phyloP scores from a whole-genome alignment of 495 filamentous ascomycete species.

The Xylaria flabelliformis region DNA sequence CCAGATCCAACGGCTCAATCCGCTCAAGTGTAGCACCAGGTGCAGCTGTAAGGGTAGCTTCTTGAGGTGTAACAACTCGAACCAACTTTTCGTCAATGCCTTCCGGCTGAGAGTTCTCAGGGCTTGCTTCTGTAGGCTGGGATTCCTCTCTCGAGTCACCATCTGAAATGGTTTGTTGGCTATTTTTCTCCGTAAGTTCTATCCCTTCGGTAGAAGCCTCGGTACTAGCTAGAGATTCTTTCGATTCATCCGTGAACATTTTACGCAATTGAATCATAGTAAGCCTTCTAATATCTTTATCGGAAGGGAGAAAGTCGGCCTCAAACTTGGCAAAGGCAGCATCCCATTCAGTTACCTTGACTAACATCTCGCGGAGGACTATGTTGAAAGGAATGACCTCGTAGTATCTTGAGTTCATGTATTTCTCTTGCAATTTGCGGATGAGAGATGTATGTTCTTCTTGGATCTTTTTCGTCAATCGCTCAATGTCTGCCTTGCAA shows the following conservation, averaged over 20 bases:
- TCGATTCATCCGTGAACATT: constrained; percentile 88
- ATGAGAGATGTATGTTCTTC: constrained; percentile 79
- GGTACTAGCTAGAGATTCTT: constrained; percentile 68
- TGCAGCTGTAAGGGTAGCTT: constrained; percentile 29
- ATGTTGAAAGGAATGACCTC: constrained; percentile 93
- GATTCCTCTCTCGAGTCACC: constrained; percentile 36
- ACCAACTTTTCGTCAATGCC: constrained; percentile 30
- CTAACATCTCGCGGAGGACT: constrained; percentile 85
- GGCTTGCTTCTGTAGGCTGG: constrained; percentile 31
- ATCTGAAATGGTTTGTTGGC: constrained; percentile 43
- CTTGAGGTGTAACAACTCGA: constrained; percentile 30
- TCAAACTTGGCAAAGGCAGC: constrained; percentile 88
- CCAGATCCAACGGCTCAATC: constrained; percentile 75
- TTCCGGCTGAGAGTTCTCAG: constrained; percentile 29
- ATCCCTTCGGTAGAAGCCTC: constrained; percentile 54
- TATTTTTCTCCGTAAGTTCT: constrained; percentile 50
- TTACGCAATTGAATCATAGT: constrained; percentile 92
- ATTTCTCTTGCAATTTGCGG: constrained; percentile 82
- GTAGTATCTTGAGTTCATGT: constrained; percentile 92
- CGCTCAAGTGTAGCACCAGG: constrained; percentile 53
- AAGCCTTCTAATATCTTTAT: constrained; percentile 93
- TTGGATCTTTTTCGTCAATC: constrained; percentile 72
- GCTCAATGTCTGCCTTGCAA: constrained; percentile 81
- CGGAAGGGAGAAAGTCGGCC: constrained; percentile 90
- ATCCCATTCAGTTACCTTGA: constrained; percentile 95